Base-by-base conservation (phyloP, 805 yeast genomes). In the Ogataea nonfermentans region DNA sequence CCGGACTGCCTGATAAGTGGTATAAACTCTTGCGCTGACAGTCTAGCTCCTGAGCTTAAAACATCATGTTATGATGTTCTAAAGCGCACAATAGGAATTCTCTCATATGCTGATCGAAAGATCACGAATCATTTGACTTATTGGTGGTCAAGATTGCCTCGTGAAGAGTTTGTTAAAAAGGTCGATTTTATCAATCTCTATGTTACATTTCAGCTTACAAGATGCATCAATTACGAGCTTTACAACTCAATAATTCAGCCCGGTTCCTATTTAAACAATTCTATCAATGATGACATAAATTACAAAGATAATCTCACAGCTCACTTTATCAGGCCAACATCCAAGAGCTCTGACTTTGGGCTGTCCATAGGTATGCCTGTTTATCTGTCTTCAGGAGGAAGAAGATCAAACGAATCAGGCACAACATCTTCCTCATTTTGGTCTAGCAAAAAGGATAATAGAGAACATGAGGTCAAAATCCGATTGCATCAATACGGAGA, bases 171-270 rank as follows among this genome's bases (percentile, higher is more conserved):
- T 47, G 57, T 59, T 8, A 53, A 59, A 2, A 79, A 81, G 49
- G 73, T 88, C 0, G 87, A 87, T 27, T 64, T 84, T 23, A 52
- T 86, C 34, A 90, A 89, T 53, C 67, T 87, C 15, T 88, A 84
- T 61, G 73, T 89, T 25, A 83, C 95, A 0, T 87, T 84, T 54
- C 87, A 86, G 31, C 65, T 90, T 39, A 74, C 79, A 28, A 69
- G 78, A 43, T 67, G 76, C 38, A 66, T 72, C 47, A 72, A 58
- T 53, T 59, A 53, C 34, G 59, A 56, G 38, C 41, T 55, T 9
- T 52, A 46, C 40, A 51, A 51, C 35, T 37, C 55, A 2, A 48
- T 54, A 16, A 47, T 49, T 12, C 48, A 48, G 11, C 47, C 53
- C 2, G 52, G 52, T 4, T 29, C 52, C 6, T 44, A 45, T 17